Evolutionary conservation across 176 grass and related monocot species (phyloP), one percentile per base, ranked within the genome.

Genomic region (Oropetium thomaeum): DNA sequence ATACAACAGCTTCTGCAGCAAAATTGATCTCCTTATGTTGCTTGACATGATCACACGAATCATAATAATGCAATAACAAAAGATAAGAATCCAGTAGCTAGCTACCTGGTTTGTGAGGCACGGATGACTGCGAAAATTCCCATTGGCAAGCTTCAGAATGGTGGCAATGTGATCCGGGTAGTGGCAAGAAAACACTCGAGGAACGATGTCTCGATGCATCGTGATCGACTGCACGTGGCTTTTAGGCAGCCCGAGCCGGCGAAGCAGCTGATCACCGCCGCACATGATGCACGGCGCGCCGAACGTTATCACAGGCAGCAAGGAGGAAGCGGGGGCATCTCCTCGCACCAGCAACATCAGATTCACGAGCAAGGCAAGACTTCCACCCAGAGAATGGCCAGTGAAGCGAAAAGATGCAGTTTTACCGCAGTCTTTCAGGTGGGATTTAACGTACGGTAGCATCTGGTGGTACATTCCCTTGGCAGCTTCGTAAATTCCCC

Each of bases 241-340:
- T 61, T 62, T 87, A 1, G 88, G 78, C 67, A 98, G 57, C 34
- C 89, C 89, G 5, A 98, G 82, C 77, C 81, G 85, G 34, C 19
- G 77, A 29, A 98, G 91, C 65, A 98, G 87, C 19, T 86, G 60
- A 66, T 98, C 89, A 19, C 96, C 96, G 10, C 96, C 96, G 8
- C 96, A 98, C 91, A 98, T 98, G 84, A 98, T 85, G 87, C 61
- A 90, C 40, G 96, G 91, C 23, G 96, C 84, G 48, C 96, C 96
- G 60, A 98, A 98, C 42, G 96, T 98, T 41, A 98, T 83, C 29
- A 92, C 87, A 11, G 96, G 91, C 31, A 92, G 78, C 68, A 98
- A 39, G 9, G 96, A 80, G 4, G 91, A 75, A 5, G 79, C 67
- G 0, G 88, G 79, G 7, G 31, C 87, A 26, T 73, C 87, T 2